These are phyloP conservation scores for Diaporthe sp. DNA, from an alignment of 2,329 filamentous ascomycete genomes.

Conservation along the genomic window DNA sequence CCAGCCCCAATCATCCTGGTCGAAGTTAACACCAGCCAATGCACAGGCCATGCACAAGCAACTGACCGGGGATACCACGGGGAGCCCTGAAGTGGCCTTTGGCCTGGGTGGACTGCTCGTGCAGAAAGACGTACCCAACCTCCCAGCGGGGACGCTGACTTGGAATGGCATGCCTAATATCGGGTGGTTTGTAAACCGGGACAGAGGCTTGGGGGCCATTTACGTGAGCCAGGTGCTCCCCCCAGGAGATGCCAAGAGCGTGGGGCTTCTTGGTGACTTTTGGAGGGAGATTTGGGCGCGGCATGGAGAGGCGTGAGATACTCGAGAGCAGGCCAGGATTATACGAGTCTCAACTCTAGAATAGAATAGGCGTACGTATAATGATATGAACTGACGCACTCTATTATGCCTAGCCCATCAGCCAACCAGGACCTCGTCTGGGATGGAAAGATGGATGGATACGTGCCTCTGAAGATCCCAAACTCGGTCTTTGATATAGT, in stretches of 20 bases:
- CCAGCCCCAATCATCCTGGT: background rate
- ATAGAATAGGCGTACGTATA: too few relatives aligned
- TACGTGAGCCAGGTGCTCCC: conserved; percentile 1
- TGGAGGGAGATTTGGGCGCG: background rate
- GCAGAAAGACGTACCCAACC: background rate
- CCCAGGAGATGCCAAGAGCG: background rate
- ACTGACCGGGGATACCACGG: background rate
- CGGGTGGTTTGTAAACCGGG: background rate
- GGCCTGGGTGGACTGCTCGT: background rate
- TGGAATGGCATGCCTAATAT: conserved; percentile 11
- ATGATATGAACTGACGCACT: too few relatives aligned
- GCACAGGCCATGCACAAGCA: background rate
- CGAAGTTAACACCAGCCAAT: background rate
- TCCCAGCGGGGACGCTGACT: background rate
- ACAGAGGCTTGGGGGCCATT: background rate
- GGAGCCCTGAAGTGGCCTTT: background rate
- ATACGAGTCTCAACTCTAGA: background rate
- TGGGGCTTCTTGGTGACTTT: background rate
- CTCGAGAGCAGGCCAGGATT: background rate
- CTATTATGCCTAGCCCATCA: too few relatives aligned
- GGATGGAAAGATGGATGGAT: too few relatives aligned
- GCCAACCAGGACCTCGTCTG: too few relatives aligned
- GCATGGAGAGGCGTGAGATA: background rate
- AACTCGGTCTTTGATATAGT: too few relatives aligned
- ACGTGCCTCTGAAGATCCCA: too few relatives aligned